A percentile compares a stretch with the other conserved stretches of the same genome.
Conservation (phyloP, 768 basidiomycete species). For the Lactarius evosmus region DNA sequence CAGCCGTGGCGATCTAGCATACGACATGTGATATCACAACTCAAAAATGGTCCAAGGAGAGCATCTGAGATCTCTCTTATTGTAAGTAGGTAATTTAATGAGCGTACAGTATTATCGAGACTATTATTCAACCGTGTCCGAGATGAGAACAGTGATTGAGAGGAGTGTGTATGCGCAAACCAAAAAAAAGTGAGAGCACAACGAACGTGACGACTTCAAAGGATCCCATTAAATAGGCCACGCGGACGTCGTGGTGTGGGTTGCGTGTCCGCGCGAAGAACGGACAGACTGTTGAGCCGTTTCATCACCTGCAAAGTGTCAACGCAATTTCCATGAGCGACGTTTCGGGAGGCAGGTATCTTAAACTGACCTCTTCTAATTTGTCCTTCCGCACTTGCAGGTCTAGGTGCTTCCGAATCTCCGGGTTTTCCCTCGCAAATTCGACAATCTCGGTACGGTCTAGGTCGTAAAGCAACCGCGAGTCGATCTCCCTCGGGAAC, state of each 20-base stretch:
- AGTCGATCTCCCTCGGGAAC: conserved; percentile 98
- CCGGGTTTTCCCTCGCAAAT: conserved; percentile 95
- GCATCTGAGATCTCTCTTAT: not conserved
- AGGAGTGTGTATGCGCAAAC: not conserved
- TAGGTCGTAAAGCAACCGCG: conserved; percentile 88
- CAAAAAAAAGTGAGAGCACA: not conserved
- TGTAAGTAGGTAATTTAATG: conserved; percentile 13
- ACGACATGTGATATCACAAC: not conserved
- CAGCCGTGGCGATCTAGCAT: not conserved
- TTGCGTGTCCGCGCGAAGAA: conserved; percentile 79
- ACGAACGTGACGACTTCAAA: conserved; percentile 38
- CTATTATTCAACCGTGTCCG: conserved; percentile 5
- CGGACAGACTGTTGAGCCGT: conserved; percentile 87
- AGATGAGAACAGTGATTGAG: conserved; percentile 5
- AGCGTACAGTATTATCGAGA: conserved; percentile 3
- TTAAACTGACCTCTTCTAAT: conserved; percentile 82
- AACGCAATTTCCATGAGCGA: not conserved
- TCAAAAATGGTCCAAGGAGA: not conserved
- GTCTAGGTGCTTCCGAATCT: conserved; percentile 82
- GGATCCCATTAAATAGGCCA: conserved; percentile 76
- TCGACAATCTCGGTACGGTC: conserved; percentile 83
- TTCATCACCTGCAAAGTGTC: conserved; percentile 73
- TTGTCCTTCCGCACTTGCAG: conserved; percentile 97
- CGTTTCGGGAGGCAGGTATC: not conserved
- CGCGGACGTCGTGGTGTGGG: conserved; percentile 69